phyloP scores from a whole-genome alignment of 108 stramenopile species.

The Chaetoceros muelleri region DNA sequence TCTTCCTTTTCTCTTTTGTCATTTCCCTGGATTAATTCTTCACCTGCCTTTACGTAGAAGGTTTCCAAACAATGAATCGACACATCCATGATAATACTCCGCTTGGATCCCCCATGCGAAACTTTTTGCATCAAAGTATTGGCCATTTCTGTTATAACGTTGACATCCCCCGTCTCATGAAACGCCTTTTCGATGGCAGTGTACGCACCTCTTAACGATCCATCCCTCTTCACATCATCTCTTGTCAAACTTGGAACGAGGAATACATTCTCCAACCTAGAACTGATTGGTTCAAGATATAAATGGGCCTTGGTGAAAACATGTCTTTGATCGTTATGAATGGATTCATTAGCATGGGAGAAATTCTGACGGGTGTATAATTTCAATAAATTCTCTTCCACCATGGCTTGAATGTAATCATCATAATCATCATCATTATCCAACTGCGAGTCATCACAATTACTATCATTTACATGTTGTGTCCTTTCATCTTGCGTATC shows the following conservation, averaged over 20 bases:
- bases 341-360: too few species aligned
- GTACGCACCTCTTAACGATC: background rate
- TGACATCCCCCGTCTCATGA: background rate
- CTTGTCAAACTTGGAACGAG: background rate
- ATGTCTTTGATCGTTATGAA: background rate
- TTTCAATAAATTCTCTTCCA: conserved; percentile 2
- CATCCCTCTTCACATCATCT: background rate
- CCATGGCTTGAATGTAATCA: background rate
- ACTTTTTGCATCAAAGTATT: background rate
- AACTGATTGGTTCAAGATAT: background rate
- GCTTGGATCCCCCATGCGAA: background rate
- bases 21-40: conserved; percentile 3
- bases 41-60: conserved; percentile 1
- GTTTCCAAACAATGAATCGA: conserved; percentile 4
- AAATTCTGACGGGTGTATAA: too few species aligned
- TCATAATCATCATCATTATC: conserved; percentile 2
- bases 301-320: background rate
- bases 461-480: background rate
- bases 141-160: background rate
- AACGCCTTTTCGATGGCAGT: background rate
- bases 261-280: background rate
- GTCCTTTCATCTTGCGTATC: background rate
- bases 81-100: conserved; percentile 4
- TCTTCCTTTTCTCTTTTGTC: background rate
- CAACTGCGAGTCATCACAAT: background rate